A percentile compares a stretch with the other conserved stretches of the same genome.
Conservation (phyloP, 331 rosid genomes). For the Malus hybrid region DNA sequence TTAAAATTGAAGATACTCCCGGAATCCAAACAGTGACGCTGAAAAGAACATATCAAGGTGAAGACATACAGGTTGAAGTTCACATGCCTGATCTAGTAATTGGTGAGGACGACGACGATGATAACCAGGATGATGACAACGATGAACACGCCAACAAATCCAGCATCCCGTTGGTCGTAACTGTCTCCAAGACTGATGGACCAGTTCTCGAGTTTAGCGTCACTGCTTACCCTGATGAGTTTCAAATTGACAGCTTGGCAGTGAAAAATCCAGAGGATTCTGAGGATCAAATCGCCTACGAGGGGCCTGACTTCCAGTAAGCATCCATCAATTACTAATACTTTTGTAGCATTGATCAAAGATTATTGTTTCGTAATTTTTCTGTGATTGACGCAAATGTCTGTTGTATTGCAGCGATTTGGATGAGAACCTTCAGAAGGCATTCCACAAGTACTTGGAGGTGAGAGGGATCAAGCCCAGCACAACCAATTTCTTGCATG, state of each 20-base stretch:
- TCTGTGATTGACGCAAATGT: background rate
- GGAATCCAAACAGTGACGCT: conserved; percentile 60
- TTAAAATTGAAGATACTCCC: conserved; percentile 55
- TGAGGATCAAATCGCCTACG: conserved; percentile 69
- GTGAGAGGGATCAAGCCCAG: conserved; percentile 86
- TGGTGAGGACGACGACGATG: conserved; percentile 35
- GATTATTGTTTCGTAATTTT: background rate
- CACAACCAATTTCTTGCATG: conserved; percentile 81
- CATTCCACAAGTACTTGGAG: conserved; percentile 75
- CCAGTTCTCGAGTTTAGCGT: conserved; percentile 58
- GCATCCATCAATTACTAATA: background rate
- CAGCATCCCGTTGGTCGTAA: conserved; percentile 61
- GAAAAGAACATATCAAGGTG: conserved; percentile 65
- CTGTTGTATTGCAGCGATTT: conserved; percentile 38
- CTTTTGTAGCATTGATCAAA: background rate
- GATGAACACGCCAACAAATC: conserved; percentile 50
- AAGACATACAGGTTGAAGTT: conserved; percentile 71
- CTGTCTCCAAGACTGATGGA: conserved; percentile 55
- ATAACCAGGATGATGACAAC: conserved; percentile 25
- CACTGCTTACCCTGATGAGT: conserved; percentile 71
- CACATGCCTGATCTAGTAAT: conserved; percentile 84
- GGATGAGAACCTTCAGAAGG: conserved; percentile 78
- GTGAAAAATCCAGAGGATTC: conserved; percentile 54
- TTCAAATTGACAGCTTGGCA: conserved; percentile 55
- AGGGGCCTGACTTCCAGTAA: conserved; percentile 88